These are phyloP conservation scores for Fusarium heterosporum DNA, from an alignment of 2,329 filamentous ascomycete genomes.

Conservation along the genomic window DNA sequence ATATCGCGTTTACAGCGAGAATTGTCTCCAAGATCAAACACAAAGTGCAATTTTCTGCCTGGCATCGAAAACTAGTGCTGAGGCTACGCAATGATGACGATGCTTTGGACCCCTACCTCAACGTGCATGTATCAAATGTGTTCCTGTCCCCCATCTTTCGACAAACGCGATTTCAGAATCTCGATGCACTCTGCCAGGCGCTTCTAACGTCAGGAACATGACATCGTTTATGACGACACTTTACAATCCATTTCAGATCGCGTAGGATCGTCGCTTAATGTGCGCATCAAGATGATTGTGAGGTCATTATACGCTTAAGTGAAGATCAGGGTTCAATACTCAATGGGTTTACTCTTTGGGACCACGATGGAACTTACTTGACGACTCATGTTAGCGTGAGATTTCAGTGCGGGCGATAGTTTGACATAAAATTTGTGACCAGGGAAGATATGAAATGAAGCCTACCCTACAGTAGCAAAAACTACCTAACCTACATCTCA, in stretches of 20 bases:
- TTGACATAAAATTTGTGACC: background rate
- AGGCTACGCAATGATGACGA: conserved; percentile 15
- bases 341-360: background rate
- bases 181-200: background rate
- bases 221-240: conserved; percentile 25
- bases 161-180: background rate
- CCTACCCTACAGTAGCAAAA: conserved; percentile 21
- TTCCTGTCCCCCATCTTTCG: background rate
- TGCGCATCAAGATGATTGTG: background rate
- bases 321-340: conserved; percentile 8
- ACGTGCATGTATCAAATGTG: background rate
- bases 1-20: background rate
- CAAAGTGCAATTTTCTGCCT: background rate
- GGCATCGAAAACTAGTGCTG: background rate
- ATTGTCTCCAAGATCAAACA: background rate
- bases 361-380: background rate
- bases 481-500: background rate
- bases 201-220: conserved; percentile 16
- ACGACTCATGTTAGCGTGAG: background rate
- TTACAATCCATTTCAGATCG: background rate
- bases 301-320: conserved; percentile 12
- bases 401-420: background rate
- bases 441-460: background rate
- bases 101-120: background rate
- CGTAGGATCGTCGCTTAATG: conserved; percentile 3